Evolutionary conservation across 2,329 filamentous ascomycete genomes (phyloP).

Genomic region (Alternaria novae-zelandiae): DNA sequence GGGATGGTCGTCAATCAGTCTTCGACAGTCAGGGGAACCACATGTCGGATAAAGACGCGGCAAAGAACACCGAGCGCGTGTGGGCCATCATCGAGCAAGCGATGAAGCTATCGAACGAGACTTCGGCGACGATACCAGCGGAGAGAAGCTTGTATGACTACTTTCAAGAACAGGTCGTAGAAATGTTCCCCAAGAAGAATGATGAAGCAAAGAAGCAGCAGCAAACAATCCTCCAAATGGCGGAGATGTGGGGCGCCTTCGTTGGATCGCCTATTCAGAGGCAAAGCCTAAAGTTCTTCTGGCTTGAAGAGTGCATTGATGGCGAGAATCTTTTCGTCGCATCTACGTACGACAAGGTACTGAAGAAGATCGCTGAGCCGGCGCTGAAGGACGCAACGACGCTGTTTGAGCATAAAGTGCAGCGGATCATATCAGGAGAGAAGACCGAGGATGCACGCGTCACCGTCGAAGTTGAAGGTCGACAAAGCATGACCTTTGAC

Average conservation of each 20-base stretch:
- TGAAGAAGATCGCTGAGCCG: conserved; percentile 65
- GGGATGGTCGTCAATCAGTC: conserved; percentile 62
- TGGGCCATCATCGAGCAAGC: conserved; percentile 74
- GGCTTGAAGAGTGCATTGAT: conserved; percentile 79
- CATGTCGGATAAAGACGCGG: conserved; percentile 52
- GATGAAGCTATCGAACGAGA: conserved; percentile 69
- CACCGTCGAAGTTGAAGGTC: conserved; percentile 55
- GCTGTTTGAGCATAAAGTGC: conserved; percentile 56
- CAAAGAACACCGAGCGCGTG: conserved; percentile 58
- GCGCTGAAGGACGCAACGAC: conserved; percentile 63
- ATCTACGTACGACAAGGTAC: conserved; percentile 65
- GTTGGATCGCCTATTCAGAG: conserved; percentile 68
- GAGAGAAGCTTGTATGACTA: conserved; percentile 64
- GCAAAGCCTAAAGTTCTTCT: conserved; percentile 78
- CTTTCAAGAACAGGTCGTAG: conserved; percentile 58
- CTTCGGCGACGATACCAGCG: conserved; percentile 59
- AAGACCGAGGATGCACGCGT: conserved; percentile 27
- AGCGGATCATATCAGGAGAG: conserved; percentile 45
- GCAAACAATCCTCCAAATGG: conserved; percentile 59
- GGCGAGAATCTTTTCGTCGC: conserved; percentile 70
- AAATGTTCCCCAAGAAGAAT: conserved; percentile 48
- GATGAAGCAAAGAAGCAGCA: conserved; percentile 54
- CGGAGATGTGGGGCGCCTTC: conserved; percentile 74
- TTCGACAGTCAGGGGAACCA: conserved; percentile 64
- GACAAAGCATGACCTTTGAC: conserved; percentile 63